Percentiles rank a stretch among this genome's conserved stretches.
These are phyloP conservation scores for Auxenochlorella pyrenoidosa DNA, from an alignment of 139 green algal genomes.

Conservation along the genomic window DNA sequence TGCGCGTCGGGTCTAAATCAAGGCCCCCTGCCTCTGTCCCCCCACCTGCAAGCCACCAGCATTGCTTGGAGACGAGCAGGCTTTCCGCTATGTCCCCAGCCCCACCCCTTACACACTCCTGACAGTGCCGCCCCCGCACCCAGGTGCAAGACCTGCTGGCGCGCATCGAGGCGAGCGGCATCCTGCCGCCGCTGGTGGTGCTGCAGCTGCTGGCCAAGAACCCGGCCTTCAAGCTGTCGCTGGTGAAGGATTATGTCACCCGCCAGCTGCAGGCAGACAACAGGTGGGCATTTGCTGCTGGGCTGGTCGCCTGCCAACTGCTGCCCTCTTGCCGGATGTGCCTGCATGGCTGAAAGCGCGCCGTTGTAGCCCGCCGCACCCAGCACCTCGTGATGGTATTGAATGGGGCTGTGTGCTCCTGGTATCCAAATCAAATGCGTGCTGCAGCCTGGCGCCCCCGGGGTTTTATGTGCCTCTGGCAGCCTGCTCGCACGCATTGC, in stretches of 20 bases:
- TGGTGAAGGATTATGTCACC: slow-evolving; percentile 80
- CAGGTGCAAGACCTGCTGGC: slow-evolving; percentile 71
- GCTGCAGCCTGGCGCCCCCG: slow-evolving; percentile 65
- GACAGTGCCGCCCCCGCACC: neutral
- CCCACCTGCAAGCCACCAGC: no score
- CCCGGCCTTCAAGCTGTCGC: slow-evolving; percentile 70
- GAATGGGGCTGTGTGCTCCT: no score
- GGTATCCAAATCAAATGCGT: no score
- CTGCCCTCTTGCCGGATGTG: neutral
- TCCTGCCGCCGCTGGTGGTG: slow-evolving; percentile 93
- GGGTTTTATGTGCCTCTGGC: neutral
- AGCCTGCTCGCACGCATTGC: neutral
- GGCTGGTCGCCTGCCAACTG: neutral
- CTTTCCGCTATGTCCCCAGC: neutral
- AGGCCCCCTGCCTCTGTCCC: no score
- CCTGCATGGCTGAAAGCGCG: no score
- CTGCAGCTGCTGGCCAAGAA: slow-evolving; percentile 86
- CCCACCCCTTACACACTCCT: no score
- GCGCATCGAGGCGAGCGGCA: slow-evolving; percentile 77
- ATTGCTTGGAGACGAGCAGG: no score
- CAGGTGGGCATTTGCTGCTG: slow-evolving; percentile 17
- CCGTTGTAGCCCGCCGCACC: no score
- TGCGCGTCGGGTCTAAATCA: no score
- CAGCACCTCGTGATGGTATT: no score
- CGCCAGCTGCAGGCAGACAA: slow-evolving; percentile 67